Conservation (phyloP, 768 basidiomycete genomes). For the Lentinula edodes region DNA sequence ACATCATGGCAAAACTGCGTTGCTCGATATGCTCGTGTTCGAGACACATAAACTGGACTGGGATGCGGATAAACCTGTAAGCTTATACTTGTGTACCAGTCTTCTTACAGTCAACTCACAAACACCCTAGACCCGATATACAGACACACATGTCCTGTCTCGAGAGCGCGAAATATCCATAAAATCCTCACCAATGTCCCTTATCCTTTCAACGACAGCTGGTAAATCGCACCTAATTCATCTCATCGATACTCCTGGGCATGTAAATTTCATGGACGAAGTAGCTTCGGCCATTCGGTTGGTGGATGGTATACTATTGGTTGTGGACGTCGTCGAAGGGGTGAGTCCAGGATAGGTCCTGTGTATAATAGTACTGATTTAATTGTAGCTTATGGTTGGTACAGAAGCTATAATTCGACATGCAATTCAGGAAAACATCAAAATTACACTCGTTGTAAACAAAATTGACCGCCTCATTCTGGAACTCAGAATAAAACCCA, state of each 20-base stretch:
- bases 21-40: constrained; percentile 95
- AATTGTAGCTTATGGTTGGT: constrained; percentile 78
- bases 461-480: constrained; percentile 97
- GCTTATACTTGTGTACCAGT: constrained; percentile 21
- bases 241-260: constrained; percentile 95
- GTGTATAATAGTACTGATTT: constrained; percentile 12
- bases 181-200: constrained; percentile 95
- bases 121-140: constrained; percentile 76
- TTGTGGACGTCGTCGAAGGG: constrained; percentile 98
- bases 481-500: constrained; percentile 91
- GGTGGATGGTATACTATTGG: constrained; percentile 86
- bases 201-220: constrained; percentile 75
- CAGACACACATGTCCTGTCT: constrained; percentile 90
- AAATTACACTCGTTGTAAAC: constrained; percentile 91
- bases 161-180: constrained; percentile 88
- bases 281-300: constrained; percentile 84
- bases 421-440: constrained; percentile 82
- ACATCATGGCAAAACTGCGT: constrained; percentile 95
- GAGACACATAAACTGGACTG: constrained; percentile 95
- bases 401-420: constrained; percentile 87
- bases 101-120: background rate
- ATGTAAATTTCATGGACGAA: constrained; percentile 98
- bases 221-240: constrained; percentile 95
- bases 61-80: constrained; percentile 85
- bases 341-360: constrained; percentile 41